Conservation (phyloP, 2,329 filamentous ascomycete species). For the Ceratocystis smalleyi region DNA sequence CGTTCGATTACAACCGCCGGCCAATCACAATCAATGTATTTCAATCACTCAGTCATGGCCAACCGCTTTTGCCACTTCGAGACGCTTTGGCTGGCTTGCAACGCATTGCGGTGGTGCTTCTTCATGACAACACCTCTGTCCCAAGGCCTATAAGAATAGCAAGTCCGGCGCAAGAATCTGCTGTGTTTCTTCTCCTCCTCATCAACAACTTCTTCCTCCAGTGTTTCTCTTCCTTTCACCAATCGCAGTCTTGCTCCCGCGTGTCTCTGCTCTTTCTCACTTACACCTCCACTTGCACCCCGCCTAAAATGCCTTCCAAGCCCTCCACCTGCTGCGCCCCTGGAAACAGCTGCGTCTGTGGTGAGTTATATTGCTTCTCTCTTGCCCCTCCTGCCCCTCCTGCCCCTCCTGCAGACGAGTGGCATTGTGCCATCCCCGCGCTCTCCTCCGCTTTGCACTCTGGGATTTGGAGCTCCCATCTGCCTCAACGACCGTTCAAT, state of each 20-base stretch:
- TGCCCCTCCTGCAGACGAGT: neutral
- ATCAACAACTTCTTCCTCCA: neutral
- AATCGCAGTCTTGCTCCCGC: too few species aligned
- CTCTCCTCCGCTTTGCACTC: neutral
- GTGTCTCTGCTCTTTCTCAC: neutral
- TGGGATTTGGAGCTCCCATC: neutral
- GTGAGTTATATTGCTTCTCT: slow-evolving; percentile 27
- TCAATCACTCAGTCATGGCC: slow-evolving; percentile 14
- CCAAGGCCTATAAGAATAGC: slow-evolving; percentile 13
- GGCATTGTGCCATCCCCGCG: neutral
- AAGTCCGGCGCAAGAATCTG: neutral
- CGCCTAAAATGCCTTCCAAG: slow-evolving; percentile 14
- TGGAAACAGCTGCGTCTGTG: slow-evolving; percentile 39
- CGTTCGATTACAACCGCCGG: slow-evolving; percentile 4
- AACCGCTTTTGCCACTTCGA: slow-evolving; percentile 10
- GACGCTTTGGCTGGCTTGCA: slow-evolving; percentile 6
- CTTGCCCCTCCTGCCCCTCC: neutral
- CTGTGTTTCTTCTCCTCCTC: neutral
- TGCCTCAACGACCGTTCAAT: neutral
- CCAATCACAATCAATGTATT: slow-evolving; percentile 17
- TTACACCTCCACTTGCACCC: neutral
- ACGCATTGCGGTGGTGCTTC: slow-evolving; percentile 6
- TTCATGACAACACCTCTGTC: slow-evolving; percentile 1
- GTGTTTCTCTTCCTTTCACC: neutral
- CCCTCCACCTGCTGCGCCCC: slow-evolving; percentile 41